Evolutionary conservation across 2,329 filamentous ascomycete genomes (phyloP).

Genomic region (Endoconidiophora laricicola): DNA sequence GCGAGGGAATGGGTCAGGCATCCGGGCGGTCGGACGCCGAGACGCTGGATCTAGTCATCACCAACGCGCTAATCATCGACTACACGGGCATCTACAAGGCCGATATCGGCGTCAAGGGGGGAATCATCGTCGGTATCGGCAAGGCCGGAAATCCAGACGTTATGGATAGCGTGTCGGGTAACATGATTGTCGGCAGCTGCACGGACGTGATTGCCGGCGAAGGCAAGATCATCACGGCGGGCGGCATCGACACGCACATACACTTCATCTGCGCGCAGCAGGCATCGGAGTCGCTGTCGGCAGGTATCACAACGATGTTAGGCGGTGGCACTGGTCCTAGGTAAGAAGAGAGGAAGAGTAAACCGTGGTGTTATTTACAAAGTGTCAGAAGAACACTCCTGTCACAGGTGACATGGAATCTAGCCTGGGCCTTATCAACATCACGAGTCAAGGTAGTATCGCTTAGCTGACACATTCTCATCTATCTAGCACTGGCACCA

Average conservation of each 20-base stretch:
- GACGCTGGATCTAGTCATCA: slow-evolving; percentile 69
- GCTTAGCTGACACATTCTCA: slow-evolving; percentile 15
- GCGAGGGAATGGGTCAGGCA: slow-evolving; percentile 92
- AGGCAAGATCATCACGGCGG: slow-evolving; percentile 77
- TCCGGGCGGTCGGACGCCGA: slow-evolving; percentile 56
- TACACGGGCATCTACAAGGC: slow-evolving; percentile 91
- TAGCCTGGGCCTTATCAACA: background rate
- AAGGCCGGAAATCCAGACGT: slow-evolving; percentile 96
- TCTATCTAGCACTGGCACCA: slow-evolving; percentile 54
- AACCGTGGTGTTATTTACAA: slow-evolving; percentile 12
- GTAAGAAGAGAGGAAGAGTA: slow-evolving; percentile 21
- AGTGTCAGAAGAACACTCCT: too few relatives aligned
- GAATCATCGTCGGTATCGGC: slow-evolving; percentile 72
- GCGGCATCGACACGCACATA: slow-evolving; percentile 78
- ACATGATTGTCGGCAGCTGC: slow-evolving; percentile 69
- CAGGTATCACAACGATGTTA: slow-evolving; percentile 78
- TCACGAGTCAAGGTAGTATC: background rate
- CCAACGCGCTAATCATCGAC: slow-evolving; percentile 80
- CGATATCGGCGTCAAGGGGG: slow-evolving; percentile 84
- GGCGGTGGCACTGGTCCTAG: slow-evolving; percentile 87
- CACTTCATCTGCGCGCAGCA: slow-evolving; percentile 95
- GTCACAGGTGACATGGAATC: too few relatives aligned
- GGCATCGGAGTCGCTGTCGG: slow-evolving; percentile 63
- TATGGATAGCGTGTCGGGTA: slow-evolving; percentile 69
- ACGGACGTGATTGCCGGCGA: slow-evolving; percentile 89